phyloP scores from a whole-genome alignment of 2,329 filamentous ascomycete species.

The Metarhizium rileyi region DNA sequence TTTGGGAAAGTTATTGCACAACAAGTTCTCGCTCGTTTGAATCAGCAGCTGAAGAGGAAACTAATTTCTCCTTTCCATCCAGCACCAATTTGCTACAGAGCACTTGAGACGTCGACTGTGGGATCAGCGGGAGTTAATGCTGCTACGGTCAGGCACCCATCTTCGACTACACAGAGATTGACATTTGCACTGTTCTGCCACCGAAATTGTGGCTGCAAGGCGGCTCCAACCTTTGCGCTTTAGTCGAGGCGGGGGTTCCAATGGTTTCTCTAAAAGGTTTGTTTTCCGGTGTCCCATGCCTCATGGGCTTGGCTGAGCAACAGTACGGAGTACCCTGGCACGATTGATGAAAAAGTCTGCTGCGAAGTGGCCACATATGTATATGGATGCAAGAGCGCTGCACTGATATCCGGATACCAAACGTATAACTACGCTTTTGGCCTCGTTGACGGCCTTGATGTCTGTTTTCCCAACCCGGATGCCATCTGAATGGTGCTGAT shows the following conservation, averaged over 20 bases:
- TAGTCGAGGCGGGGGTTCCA: constrained; percentile 7
- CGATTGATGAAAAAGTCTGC: constrained; percentile 23
- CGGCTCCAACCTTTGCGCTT: constrained; percentile 12
- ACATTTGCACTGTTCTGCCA: constrained; percentile 9
- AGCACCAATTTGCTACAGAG: constrained; percentile 6
- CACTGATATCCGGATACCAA: constrained; percentile 18
- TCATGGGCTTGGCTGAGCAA: constrained; percentile 11
- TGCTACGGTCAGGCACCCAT: constrained; percentile 9
- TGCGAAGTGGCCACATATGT: constrained; percentile 23
- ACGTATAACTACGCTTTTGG: constrained; percentile 13
- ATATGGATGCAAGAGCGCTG: constrained; percentile 22
- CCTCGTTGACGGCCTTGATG: constrained; percentile 9
- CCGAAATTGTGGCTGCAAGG: constrained; percentile 11
- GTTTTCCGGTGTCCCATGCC: constrained; percentile 12
- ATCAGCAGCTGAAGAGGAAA: constrained; percentile 7
- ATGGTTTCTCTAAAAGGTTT: background rate
- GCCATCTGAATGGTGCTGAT: background rate
- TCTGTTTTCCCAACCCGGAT: constrained; percentile 5
- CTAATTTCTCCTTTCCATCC: constrained; percentile 7
- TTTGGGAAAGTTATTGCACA: constrained; percentile 1
- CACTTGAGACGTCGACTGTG: constrained; percentile 7
- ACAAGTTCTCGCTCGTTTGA: constrained; percentile 5
- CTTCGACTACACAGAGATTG: constrained; percentile 8
- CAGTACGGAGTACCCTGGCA: constrained; percentile 13
- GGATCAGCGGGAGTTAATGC: constrained; percentile 9